Conservation (phyloP, 495 filamentous ascomycete genomes). For the Penicillium lividum region DNA sequence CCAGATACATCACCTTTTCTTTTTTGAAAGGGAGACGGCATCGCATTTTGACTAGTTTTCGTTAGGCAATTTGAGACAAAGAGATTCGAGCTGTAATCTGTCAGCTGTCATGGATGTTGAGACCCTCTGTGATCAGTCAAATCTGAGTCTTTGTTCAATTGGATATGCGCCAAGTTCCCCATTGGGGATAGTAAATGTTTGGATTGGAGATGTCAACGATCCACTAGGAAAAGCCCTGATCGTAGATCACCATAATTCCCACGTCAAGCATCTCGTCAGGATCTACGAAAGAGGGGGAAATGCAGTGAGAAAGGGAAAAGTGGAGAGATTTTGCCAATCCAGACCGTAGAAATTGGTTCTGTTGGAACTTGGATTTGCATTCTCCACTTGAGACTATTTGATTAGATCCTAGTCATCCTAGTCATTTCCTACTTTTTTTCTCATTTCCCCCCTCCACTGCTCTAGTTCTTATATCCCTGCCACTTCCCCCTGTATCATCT, state of each 20-base stretch:
- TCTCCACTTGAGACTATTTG: neutral
- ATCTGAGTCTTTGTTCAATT: slow-evolving; percentile 17
- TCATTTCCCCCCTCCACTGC: neutral
- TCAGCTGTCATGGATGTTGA: slow-evolving; percentile 20
- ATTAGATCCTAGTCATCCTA: neutral
- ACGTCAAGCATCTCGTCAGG: slow-evolving; percentile 26
- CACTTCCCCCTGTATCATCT: neutral
- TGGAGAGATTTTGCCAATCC: slow-evolving; percentile 8
- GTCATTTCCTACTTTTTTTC: neutral
- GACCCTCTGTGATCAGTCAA: slow-evolving; percentile 23
- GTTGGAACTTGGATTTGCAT: neutral
- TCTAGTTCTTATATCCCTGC: neutral
- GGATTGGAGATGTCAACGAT: slow-evolving; percentile 22
- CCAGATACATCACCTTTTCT: slow-evolving; percentile 15
- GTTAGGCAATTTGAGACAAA: neutral
- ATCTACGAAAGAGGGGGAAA: neutral
- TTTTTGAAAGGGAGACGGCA: neutral
- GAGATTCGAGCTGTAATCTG: neutral
- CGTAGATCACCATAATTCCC: slow-evolving; percentile 23
- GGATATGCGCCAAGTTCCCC: slow-evolving; percentile 26
- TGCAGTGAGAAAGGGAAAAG: neutral
- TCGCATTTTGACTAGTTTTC: neutral
- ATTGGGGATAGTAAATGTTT: slow-evolving; percentile 21
- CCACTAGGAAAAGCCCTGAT: slow-evolving; percentile 16
- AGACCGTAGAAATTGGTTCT: neutral